phyloP scores from a whole-genome alignment of 169 alveolate genomes.

The Plasmodium gallinaceum region DNA sequence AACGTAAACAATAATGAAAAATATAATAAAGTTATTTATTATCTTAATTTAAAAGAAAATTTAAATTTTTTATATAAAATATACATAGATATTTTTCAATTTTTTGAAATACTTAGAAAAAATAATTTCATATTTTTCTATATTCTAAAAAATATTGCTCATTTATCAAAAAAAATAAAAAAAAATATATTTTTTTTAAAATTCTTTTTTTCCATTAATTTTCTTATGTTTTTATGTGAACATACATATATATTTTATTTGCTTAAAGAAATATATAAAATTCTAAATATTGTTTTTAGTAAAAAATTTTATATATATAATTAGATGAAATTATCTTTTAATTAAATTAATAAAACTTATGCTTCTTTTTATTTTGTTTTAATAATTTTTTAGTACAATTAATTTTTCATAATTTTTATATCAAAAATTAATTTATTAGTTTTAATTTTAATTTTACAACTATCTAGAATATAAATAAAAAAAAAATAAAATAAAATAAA shows the following conservation, averaged over 20 bases:
- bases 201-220: conserved; percentile 49
- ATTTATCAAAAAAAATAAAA: conserved; percentile 18
- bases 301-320: conserved; percentile 10
- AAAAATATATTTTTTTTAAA: conserved; percentile 43
- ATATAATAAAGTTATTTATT: too few species aligned
- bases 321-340: too few species aligned
- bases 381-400: too few species aligned
- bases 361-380: too few species aligned
- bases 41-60: conserved; percentile 11
- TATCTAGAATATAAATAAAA: too few species aligned
- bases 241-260: conserved; percentile 44
- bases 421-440: too few species aligned
- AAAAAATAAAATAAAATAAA: too few species aligned
- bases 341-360: too few species aligned
- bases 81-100: conserved; percentile 36
- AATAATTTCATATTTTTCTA: conserved; percentile 19
- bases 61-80: conserved; percentile 27
- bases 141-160: not conserved
- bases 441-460: too few species aligned
- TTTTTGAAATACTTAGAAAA: conserved; percentile 29
- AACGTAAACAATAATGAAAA: not conserved
- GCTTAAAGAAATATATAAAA: conserved; percentile 24
- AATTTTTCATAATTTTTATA: too few species aligned
- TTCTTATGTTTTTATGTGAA: conserved; percentile 57
- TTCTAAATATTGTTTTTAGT: conserved; percentile 20